Evolutionary conservation across 768 basidiomycete species (phyloP).

Genomic region (Serendipita sp.): DNA sequence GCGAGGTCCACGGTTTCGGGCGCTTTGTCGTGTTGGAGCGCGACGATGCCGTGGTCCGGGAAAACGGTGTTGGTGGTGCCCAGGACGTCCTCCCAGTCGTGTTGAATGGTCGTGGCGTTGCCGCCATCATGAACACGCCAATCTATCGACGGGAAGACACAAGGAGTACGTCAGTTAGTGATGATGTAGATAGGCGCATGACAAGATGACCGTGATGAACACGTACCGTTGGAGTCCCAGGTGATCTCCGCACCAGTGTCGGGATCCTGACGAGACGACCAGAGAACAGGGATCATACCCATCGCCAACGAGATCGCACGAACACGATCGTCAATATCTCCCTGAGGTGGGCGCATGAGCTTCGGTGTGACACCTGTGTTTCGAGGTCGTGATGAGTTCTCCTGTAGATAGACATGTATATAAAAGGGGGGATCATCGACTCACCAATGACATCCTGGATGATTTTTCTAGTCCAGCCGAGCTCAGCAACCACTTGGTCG

Average conservation of each 20-base stretch:
- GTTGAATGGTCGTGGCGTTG: constrained; percentile 54
- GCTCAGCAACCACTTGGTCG: constrained; percentile 77
- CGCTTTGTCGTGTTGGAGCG: constrained; percentile 29
- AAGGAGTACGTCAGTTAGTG: too few species aligned
- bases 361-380: constrained; percentile 53
- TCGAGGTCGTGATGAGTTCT: constrained; percentile 6
- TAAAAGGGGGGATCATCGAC: constrained; percentile 16
- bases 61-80: too few species aligned
- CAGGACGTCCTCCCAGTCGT: constrained; percentile 42
- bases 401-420: neutral
- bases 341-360: constrained; percentile 56
- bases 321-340: constrained; percentile 85
- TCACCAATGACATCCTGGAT: constrained; percentile 38
- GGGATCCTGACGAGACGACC: constrained; percentile 50
- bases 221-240: constrained; percentile 62
- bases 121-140: constrained; percentile 74
- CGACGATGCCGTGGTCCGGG: constrained; percentile 34
- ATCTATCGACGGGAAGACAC: constrained; percentile 29
- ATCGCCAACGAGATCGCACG: constrained; percentile 80
- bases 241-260: constrained; percentile 19
- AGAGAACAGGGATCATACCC: constrained; percentile 83
- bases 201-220: constrained; percentile 6
- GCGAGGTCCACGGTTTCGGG: constrained; percentile 31
- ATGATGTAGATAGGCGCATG: too few species aligned
- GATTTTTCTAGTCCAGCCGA: constrained; percentile 80